Conservation (phyloP, 2,329 filamentous ascomycete species). For the Calonectria hongkongensis region DNA sequence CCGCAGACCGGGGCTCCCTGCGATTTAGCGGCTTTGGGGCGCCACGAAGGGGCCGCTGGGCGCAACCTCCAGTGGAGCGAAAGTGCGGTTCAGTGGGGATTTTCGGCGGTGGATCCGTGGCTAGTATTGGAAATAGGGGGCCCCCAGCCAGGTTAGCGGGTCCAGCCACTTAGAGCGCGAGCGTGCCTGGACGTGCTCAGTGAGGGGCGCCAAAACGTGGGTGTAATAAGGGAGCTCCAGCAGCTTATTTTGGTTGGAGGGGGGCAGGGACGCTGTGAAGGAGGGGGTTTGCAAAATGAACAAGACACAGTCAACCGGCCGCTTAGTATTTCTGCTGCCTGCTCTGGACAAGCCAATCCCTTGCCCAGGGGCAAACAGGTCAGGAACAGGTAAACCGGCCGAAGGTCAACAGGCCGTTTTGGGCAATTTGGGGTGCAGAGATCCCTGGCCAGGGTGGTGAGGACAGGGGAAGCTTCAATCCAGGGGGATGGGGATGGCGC, state of each 20-base stretch:
- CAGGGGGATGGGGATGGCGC: conserved; percentile 1
- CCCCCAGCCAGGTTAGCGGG: conserved; percentile 22
- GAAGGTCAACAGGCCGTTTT: conserved; percentile 28
- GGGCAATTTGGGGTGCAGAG: conserved; percentile 27
- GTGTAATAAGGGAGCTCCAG: not conserved
- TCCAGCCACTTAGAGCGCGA: conserved; percentile 29
- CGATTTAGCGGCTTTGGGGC: conserved; percentile 34
- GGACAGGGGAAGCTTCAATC: conserved; percentile 8
- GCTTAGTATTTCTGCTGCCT: conserved; percentile 31
- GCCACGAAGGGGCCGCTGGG: conserved; percentile 28
- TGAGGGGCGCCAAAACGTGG: conserved; percentile 32
- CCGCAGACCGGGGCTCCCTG: conserved; percentile 37
- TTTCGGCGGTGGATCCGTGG: conserved; percentile 27
- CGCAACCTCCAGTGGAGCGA: conserved; percentile 35
- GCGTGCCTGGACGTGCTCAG: conserved; percentile 27
- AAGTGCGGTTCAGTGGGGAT: conserved; percentile 30
- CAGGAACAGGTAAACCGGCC: conserved; percentile 17
- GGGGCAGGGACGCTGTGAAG: conserved; percentile 18
- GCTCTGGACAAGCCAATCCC: conserved; percentile 20
- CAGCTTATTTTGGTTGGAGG: conserved; percentile 9
- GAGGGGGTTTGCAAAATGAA: conserved; percentile 22
- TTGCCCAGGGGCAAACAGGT: conserved; percentile 18
- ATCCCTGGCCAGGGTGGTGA: conserved; percentile 31
- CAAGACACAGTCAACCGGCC: conserved; percentile 2
- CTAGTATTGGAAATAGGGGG: conserved; percentile 36